These are phyloP conservation scores for Ceratocystis smalleyi DNA, from an alignment of 2,329 filamentous ascomycete species.

Conservation along the genomic window DNA sequence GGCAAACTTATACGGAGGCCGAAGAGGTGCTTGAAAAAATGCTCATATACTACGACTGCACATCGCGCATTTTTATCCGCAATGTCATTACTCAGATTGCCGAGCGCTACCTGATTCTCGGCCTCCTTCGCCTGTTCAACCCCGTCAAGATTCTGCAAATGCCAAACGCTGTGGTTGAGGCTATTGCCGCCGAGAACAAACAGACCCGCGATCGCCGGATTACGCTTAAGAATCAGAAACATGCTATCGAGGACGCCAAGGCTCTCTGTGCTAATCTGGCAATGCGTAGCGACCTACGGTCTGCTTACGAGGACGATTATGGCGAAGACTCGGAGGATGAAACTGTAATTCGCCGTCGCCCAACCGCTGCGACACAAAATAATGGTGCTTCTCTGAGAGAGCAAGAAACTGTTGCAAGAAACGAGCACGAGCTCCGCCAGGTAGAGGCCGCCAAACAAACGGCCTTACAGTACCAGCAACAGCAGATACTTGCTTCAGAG, in stretches of 20 bases:
- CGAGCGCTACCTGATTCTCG: constrained; percentile 35
- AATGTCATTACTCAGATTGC: constrained; percentile 39
- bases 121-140: constrained; percentile 38
- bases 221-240: constrained; percentile 33
- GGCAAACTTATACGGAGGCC: constrained; percentile 33
- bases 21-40: constrained; percentile 41
- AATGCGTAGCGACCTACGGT: constrained; percentile 36
- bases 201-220: constrained; percentile 35
- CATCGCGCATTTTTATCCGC: constrained; percentile 36
- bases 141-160: constrained; percentile 36
- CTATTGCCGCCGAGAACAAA: constrained; percentile 38
- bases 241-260: constrained; percentile 35
- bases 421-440: background rate
- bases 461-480: background rate
- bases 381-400: background rate
- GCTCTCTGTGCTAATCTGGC: constrained; percentile 35
- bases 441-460: constrained; percentile 1
- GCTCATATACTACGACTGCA: constrained; percentile 40
- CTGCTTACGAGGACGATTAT: constrained; percentile 21
- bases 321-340: constrained; percentile 15
- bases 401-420: background rate
- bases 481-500: constrained; percentile 8
- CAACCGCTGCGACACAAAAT: constrained; percentile 3
- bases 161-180: constrained; percentile 31
- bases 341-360: constrained; percentile 7